A percentile compares a stretch with the other conserved stretches of the same genome.
phyloP scores from a whole-genome alignment of 768 basidiomycete genomes.

The Russula ochroleuca region DNA sequence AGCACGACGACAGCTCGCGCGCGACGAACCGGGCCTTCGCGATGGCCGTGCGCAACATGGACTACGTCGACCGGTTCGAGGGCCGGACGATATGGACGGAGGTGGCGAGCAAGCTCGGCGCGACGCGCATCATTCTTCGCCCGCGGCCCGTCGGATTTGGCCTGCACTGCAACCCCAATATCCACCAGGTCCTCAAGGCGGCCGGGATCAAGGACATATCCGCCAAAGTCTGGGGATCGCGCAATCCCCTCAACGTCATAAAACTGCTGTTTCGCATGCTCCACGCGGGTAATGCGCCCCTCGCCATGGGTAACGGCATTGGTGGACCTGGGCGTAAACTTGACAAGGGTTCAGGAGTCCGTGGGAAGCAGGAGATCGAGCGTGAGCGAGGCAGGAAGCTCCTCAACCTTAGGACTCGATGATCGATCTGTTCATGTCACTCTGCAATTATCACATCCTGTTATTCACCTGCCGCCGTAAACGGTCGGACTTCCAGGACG shows the following conservation, averaged over 20 bases:
- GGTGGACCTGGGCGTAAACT: conserved; percentile 67
- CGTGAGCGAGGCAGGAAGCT: conserved; percentile 78
- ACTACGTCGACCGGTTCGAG: conserved; percentile 92
- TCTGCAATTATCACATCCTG: conserved; percentile 7
- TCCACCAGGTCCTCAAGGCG: conserved; percentile 87
- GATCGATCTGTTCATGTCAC: conserved; percentile 20
- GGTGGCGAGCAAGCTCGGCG: conserved; percentile 77
- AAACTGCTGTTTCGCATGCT: conserved; percentile 81
- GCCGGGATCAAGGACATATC: conserved; percentile 94
- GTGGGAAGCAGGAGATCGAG: conserved; percentile 67
- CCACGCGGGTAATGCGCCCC: conserved; percentile 76
- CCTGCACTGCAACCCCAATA: conserved; percentile 77
- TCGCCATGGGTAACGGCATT: conserved; percentile 77
- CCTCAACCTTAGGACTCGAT: conserved; percentile 56
- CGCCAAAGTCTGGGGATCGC: conserved; percentile 92
- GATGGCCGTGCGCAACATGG: conserved; percentile 82
- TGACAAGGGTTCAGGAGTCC: conserved; percentile 73
- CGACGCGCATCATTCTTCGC: conserved; percentile 75
- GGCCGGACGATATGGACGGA: conserved; percentile 93
- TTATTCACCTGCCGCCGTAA: conserved; percentile 10
- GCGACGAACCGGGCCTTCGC: conserved; percentile 57
- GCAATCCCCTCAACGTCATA: conserved; percentile 81
- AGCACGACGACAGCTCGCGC: conserved; percentile 51
- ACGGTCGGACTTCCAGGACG: conserved; percentile 1
- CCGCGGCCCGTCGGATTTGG: conserved; percentile 90